phyloP scores from a whole-genome alignment of 768 basidiomycete species.

The Daedaleopsis nitida region DNA sequence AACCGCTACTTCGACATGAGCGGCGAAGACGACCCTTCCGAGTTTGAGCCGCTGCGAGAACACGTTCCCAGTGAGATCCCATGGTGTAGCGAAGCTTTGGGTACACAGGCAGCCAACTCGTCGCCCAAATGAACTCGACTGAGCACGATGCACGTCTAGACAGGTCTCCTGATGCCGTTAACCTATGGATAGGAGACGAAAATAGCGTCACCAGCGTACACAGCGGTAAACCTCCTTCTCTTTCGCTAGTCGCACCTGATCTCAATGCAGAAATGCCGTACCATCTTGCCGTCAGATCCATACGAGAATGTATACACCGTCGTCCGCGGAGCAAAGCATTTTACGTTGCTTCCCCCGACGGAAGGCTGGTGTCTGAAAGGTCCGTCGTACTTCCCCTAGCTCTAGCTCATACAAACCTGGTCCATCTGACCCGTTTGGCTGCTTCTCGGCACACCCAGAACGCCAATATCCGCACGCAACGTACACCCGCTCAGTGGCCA shows the following conservation, averaged over 20 bases:
- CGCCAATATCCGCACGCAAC: slow-evolving; percentile 56
- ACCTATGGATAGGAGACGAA: slow-evolving; percentile 87
- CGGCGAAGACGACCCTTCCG: slow-evolving; percentile 43
- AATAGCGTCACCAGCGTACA: slow-evolving; percentile 84
- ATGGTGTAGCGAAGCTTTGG: slow-evolving; percentile 80
- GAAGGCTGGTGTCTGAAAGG: slow-evolving; percentile 85
- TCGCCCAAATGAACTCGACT: no score
- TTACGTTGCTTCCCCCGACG: slow-evolving; percentile 86
- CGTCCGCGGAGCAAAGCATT: slow-evolving; percentile 80
- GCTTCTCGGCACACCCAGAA: slow-evolving; percentile 10
- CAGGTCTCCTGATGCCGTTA: slow-evolving; percentile 81
- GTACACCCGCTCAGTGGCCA: slow-evolving; percentile 46
- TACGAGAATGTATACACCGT: slow-evolving; percentile 96
- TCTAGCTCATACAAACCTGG: not conserved
- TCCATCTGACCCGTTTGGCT: not conserved
- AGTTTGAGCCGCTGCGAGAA: slow-evolving; percentile 61
- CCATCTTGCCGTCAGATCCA: slow-evolving; percentile 52
- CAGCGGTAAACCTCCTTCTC: slow-evolving; percentile 55
- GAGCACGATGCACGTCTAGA: slow-evolving; percentile 36
- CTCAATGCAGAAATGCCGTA: not conserved
- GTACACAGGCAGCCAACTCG: slow-evolving; percentile 45
- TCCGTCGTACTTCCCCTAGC: slow-evolving; percentile 32
- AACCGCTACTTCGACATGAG: slow-evolving; percentile 39
- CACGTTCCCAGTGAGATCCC: slow-evolving; percentile 69
- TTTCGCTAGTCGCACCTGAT: slow-evolving; percentile 1